These are phyloP conservation scores for Boletus eberwhitei DNA, from an alignment of 768 basidiomycete species.

Conservation along the genomic window DNA sequence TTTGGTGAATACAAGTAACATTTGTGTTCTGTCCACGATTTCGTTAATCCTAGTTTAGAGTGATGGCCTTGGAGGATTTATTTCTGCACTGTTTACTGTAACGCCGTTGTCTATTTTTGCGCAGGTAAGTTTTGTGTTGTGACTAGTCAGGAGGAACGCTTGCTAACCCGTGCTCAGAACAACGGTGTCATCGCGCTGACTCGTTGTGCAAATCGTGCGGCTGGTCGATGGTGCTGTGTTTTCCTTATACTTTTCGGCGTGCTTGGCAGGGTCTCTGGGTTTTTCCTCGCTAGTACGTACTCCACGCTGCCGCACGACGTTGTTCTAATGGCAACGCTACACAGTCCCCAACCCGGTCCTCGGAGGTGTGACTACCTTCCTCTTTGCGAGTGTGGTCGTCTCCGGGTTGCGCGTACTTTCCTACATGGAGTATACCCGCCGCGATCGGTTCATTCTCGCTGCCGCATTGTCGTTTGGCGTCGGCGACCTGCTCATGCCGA, in stretches of 20 bases:
- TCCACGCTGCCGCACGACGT: not conserved
- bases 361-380: constrained; percentile 84
- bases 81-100: constrained; percentile 79
- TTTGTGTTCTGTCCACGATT: not conserved
- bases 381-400: constrained; percentile 71
- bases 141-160: not conserved
- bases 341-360: constrained; percentile 74
- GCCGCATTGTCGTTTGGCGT: constrained; percentile 68
- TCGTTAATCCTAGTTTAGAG: constrained; percentile 35
- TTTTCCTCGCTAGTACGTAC: constrained; percentile 68
- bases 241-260: constrained; percentile 81
- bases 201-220: constrained; percentile 75
- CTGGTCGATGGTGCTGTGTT: constrained; percentile 74
- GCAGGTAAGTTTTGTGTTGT: constrained; percentile 35
- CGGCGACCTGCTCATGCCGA: constrained; percentile 65
- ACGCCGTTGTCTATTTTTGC: constrained; percentile 79
- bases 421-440: constrained; percentile 53
- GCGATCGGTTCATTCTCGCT: constrained; percentile 67
- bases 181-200: constrained; percentile 84
- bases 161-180: constrained; percentile 41
- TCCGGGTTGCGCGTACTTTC: constrained; percentile 72
- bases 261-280: constrained; percentile 77
- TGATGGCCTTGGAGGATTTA: constrained; percentile 77
- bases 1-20: constrained; percentile 39
- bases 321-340: not conserved